Percentiles rank a stretch among this genome's conserved stretches.
Evolutionary conservation across 148 eudicot genomes (phyloP).

Genomic region (Rhododendron vialii): DNA sequence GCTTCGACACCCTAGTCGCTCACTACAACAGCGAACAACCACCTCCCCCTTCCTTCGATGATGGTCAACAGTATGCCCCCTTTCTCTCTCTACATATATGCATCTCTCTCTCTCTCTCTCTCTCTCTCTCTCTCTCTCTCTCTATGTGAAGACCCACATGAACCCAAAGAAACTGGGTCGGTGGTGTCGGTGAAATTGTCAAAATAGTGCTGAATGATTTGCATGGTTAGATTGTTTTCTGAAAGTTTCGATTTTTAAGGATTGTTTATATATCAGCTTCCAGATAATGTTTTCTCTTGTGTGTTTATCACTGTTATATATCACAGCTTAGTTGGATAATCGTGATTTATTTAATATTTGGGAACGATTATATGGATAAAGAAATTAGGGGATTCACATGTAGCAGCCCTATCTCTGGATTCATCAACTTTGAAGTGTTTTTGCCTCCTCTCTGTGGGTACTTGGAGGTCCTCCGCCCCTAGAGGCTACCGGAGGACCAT

Average conservation of each 20-base stretch:
- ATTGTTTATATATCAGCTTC: background rate
- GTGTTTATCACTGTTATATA: background rate
- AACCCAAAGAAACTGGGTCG: background rate
- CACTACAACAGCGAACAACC: slow-evolving; percentile 64
- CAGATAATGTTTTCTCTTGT: too few species aligned
- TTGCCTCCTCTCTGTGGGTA: background rate
- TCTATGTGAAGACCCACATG: background rate
- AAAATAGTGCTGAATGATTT: background rate
- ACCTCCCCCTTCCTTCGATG: slow-evolving; percentile 84
- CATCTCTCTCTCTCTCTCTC: background rate
- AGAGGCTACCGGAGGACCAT: background rate
- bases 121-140: background rate
- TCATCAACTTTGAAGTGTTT: background rate
- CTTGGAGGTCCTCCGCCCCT: background rate
- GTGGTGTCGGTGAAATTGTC: background rate
- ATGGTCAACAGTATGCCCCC: slow-evolving; percentile 56
- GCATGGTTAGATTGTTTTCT: background rate
- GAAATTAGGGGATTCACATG: background rate
- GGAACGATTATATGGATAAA: background rate
- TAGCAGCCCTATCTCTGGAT: background rate
- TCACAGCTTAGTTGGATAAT: background rate
- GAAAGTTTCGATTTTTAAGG: background rate
- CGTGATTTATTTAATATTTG: background rate
- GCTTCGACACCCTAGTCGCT: slow-evolving; percentile 79
- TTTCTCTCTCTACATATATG: background rate